Base-by-base conservation (phyloP, 2,329 filamentous ascomycete species). In the Ophiognomonia clavigignenti-juglandacearum region DNA sequence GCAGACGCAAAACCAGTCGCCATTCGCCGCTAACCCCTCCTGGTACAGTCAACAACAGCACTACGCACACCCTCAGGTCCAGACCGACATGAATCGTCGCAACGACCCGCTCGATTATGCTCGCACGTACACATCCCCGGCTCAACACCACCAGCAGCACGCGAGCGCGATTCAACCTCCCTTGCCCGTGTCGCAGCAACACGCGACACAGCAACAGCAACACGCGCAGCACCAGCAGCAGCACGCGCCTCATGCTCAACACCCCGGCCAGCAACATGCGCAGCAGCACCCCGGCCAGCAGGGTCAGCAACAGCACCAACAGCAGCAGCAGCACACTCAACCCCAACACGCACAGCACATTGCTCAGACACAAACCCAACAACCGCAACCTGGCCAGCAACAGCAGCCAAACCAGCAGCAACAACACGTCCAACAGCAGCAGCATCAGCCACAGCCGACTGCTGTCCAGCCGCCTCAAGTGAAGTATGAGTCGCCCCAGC, bases 1-100 rank as follows among this genome's bases (percentile, higher is more conserved):
- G 36, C 53, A 56, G 46, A 55, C 54, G 29, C 53, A 51, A 37
- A 50, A 57, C 47, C 56, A 58, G 36, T 59, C 56, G 43, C 49
- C 56, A 7, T 59, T 60, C 56, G 57, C 65, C 71, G 66, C 70
- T 59, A 55, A 61, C 49, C 19, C 47, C 49, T 50, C 57, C 52
- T 67, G 61, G 64, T 66, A 63, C 56, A 73, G 71, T 58, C 52
- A 65, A 31, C 58, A 63, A 52, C 73, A 78, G 58, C 61, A 69
- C 45, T 78, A 78, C 57, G 73, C 72, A 61, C 61, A 59, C 37
- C 54, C 51, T 31, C 50, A 52, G 36, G 42, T 45, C 9, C 45
- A 48, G 27, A n/a, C 42, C 14, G 47, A 45, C n/a, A 40, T 46
- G 22, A 44, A 24, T 11, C 37, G 59, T 27, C 59, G 59, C 22